These are phyloP conservation scores for Paraurostyla sp. DNA, from an alignment of 73 alveolate species.

Conservation along the genomic window DNA sequence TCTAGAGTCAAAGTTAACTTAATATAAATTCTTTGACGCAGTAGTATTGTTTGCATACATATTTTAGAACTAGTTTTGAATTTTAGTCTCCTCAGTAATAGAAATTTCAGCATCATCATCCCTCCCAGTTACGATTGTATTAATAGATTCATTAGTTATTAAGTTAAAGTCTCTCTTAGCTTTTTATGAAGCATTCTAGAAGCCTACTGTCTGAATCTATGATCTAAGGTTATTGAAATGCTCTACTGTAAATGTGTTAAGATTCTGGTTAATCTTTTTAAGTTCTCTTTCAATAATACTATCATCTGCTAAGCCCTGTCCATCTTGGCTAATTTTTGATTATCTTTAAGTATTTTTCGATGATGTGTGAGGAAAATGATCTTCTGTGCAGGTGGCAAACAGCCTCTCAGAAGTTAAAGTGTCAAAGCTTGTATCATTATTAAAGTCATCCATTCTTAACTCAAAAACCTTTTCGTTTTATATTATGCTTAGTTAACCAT, in stretches of 20 bases:
- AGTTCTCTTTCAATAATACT: conserved; percentile 66
- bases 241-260: conserved; percentile 46
- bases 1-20: neutral
- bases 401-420: conserved; percentile 58
- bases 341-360: neutral
- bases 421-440: conserved; percentile 67
- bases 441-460: conserved; percentile 34
- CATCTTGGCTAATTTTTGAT: neutral
- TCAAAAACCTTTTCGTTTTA: conserved; percentile 37
- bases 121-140: neutral
- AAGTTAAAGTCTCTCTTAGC: conserved; percentile 35
- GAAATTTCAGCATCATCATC: conserved; percentile 37
- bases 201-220: neutral
- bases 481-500: neutral
- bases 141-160: conserved; percentile 22
- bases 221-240: conserved; percentile 34
- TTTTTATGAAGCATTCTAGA: neutral
- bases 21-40: conserved; percentile 23
- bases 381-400: conserved; percentile 41
- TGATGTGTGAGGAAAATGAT: neutral
- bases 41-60: conserved; percentile 13
- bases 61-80: neutral
- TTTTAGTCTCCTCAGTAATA: neutral
- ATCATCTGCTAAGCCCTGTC: neutral
- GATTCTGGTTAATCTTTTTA: conserved; percentile 49